Evolutionary conservation across 495 filamentous ascomycete species (phyloP), one percentile per base, ranked within the genome.

Genomic region (Trichoderma orchidacearum): DNA sequence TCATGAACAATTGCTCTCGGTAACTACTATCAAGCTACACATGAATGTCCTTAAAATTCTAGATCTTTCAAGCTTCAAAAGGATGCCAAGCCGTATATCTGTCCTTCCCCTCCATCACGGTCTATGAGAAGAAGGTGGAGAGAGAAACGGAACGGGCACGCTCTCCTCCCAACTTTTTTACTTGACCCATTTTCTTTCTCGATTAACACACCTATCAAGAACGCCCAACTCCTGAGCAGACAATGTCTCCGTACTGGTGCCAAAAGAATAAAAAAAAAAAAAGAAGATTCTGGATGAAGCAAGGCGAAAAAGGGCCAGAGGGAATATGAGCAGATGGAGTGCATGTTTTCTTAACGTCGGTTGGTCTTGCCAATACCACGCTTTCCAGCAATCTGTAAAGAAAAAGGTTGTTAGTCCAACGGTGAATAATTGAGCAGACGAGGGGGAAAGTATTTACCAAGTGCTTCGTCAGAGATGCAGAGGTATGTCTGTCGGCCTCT

Each of bases 401-500:
- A 48, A 13, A 56, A 54, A 35, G 11, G 21, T 11, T 15, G 59
- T 77, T 67, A 78, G 72, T 17, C 63, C 29, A 27, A 27, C 5
- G 29, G 25, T 21, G 23, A 25, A 35, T 15, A 23, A 15, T 28
- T 0, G 5, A 53, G 23, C 15, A 25, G 15, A 32, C 15, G 38
- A 29, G n/a, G n/a, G n/a, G 13, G 21, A 13, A 34, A 48, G 55
- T 58, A 78, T 83, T 63, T 79, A 96, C 89, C 81, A 98, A 79
- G 75, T 96, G 91, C 75, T 95, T 98, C 53, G 87, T 83, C 67
- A 95, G 72, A 41, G 85, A 76, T 8, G 85, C 84, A 55, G 84
- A 84, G 53, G 84, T 85, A 73, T 97, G 94, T 66, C 93, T 80
- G 81, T 98, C 93, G 34, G 90, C 90, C 76, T 98, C 93, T 73